Evolutionary conservation across 2,329 filamentous ascomycete genomes (phyloP), one percentile per base, ranked within the genome.

Genomic region (Scedosporium boydii): DNA sequence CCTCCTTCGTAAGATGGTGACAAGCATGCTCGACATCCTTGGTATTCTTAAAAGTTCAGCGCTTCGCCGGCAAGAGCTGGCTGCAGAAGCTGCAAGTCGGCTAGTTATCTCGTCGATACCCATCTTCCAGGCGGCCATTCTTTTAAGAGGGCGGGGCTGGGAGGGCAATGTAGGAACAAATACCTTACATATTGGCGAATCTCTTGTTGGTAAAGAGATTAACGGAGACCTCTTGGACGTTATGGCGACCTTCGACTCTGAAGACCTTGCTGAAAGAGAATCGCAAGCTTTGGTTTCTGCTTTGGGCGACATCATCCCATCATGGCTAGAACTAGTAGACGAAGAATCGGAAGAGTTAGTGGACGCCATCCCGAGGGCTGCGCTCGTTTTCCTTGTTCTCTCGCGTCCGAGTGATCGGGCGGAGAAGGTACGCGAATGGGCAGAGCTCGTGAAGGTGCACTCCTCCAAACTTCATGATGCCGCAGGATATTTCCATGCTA

Each of bases 21-120:
- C 7, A 10, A 23, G 21, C 21, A 34, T 61, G 29, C 14, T 61
- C 6, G 48, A 56, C 6, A 42, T 61, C 18, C 46, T 61, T 12
- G 46, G 42, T 4, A 41, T 18, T 29, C 48, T 61, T 14, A 61
- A 56, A 23, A 51, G 59, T 42, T 77, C 75, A 0, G 75, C 75
- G 1, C 82, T 80, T 65, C 78, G 88, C 18, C 82, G 83, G 26
- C 85, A 84, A 0, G 87, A 90, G 63, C 77, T 89, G 23, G 78
- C 89, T 3, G 83, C 84, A 27, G 85, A 88, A 67, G 83, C 85
- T 0, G 78, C 80, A 14, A 81, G 84, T 66, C 77, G 76, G n/a
- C 76, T 90, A 1, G 76, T 88, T 10, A 76, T 82, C 6, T 80
- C 85, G 4, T 71, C 76, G 0, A 72, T 80, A 9, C 82, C 83